phyloP scores from a whole-genome alignment of 2,329 filamentous ascomycete genomes.

The Paraphaeosphaeria sporulosa region DNA sequence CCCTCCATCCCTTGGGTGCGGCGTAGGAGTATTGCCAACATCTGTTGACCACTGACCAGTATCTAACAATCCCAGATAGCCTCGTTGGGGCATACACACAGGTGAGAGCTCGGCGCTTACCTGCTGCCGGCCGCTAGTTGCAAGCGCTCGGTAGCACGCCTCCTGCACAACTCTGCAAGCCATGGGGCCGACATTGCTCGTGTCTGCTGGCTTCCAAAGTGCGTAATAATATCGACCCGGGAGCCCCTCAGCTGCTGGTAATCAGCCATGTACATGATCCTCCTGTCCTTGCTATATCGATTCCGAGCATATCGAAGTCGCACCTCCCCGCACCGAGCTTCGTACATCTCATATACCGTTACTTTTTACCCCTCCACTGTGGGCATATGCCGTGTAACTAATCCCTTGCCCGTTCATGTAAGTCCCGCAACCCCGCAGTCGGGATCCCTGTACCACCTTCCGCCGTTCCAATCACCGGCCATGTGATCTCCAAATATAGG shows the following conservation, averaged over 20 bases:
- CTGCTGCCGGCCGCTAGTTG: not conserved
- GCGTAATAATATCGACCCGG: not conserved
- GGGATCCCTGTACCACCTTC: constrained; percentile 6
- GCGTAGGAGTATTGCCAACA: constrained; percentile 1
- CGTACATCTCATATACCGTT: constrained; percentile 7
- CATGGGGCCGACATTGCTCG: not conserved
- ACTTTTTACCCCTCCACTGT: constrained; percentile 12
- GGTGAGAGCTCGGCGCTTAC: not conserved
- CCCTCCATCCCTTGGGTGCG: not conserved
- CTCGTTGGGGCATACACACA: not conserved
- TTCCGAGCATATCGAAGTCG: not conserved
- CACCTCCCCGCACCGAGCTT: constrained; percentile 2
- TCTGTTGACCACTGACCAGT: not conserved
- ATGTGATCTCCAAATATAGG: constrained; percentile 9
- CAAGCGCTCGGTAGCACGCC: too few relatives aligned
- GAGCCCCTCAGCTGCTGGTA: not conserved
- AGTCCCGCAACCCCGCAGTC: constrained; percentile 5
- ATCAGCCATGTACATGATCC: not conserved
- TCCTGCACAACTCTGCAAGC: too few relatives aligned
- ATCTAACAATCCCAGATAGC: not conserved
- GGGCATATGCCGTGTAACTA: constrained; percentile 9
- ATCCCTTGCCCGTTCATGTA: constrained; percentile 7
- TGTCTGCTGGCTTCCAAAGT: not conserved
- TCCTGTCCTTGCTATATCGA: not conserved
- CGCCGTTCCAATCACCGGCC: not conserved